Conservation (phyloP, 768 basidiomycete genomes). For the Lactifluus echinatus region DNA sequence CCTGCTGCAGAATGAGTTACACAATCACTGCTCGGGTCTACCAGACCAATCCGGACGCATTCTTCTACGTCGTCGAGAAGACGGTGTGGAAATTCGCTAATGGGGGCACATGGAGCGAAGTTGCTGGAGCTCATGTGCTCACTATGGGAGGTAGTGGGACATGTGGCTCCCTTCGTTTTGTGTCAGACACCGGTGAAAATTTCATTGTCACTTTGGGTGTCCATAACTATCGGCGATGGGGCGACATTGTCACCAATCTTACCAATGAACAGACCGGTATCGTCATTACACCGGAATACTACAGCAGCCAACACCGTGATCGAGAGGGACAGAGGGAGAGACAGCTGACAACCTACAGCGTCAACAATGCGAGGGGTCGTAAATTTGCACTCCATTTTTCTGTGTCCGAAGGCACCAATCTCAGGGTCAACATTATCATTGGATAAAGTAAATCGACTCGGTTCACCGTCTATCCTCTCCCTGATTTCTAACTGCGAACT, state of each 20-base stretch:
- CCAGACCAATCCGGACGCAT: slow-evolving; percentile 18
- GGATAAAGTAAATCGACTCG: no score
- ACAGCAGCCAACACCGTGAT: neutral
- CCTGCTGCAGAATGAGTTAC: slow-evolving; percentile 21
- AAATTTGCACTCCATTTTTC: neutral
- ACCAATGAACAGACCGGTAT: neutral
- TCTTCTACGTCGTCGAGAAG: slow-evolving; percentile 29
- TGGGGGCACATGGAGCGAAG: slow-evolving; percentile 28
- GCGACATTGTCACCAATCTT: slow-evolving; percentile 31
- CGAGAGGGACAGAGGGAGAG: neutral
- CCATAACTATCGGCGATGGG: slow-evolving; percentile 34
- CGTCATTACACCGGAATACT: slow-evolving; percentile 3
- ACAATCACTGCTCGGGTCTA: slow-evolving; percentile 20
- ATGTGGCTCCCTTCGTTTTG: slow-evolving; percentile 32
- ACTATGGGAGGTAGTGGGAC: slow-evolving; percentile 34
- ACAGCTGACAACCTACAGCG: neutral
- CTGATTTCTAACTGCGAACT: no score
- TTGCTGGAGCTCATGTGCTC: slow-evolving; percentile 23
- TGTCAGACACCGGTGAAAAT: slow-evolving; percentile 25
- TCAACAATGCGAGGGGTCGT: neutral
- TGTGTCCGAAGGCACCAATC: neutral
- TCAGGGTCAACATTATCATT: neutral
- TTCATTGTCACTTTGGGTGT: slow-evolving; percentile 32
- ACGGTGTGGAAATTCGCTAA: slow-evolving; percentile 30
- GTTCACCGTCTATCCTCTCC: no score